Evolutionary conservation across 352 stramenopile genomes (phyloP), one percentile per base, ranked within the genome.

Genomic region (Phytopythium oedochilum): DNA sequence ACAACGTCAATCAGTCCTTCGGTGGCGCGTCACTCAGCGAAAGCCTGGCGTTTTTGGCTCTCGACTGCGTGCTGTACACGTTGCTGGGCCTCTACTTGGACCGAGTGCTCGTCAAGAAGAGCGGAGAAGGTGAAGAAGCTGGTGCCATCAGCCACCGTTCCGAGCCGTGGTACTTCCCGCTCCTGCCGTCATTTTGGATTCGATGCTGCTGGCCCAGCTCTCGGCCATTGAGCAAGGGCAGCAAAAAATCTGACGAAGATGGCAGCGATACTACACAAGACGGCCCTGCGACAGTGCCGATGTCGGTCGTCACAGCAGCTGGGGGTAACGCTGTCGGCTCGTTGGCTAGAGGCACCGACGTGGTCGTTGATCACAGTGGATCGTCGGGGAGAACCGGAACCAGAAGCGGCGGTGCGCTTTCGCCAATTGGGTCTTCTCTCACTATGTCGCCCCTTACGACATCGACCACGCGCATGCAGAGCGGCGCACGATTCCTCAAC

Each of bases 21-120:
- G 53, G 64, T 9, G 64, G 58, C 18, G 66, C 64, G 15, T 47
- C 54, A 12, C 78, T 85, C 36, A 56, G 54, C 18, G 78, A 49
- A 5, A 54, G 55, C 15, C 54, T 97, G 9, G 36, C 42, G 26
- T 88, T 93, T 46, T 71, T 98, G 45, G 43, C 86, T 3, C 45
- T 96, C 7, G 90, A 98, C 57, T 71, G 71, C 23, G 57, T 96
- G 25, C 22, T 96, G 25, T 97, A 96, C 67, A 83, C 72, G 31
- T n/a, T 94, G 7, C 54, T 97, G 0, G 90, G 73, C 2, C 66
- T 79, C 51, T 98, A 98, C 70, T 66, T 97, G 15, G 88, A 96
- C 50, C 73, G 87, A 40, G 82, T 97, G 2, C 60, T 97, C 5
- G 84, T 88, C 0, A 86, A 78, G 31, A 67, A 96, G 49, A 96